These are phyloP conservation scores for Angophora floribunda DNA, from an alignment of 345 rosid species.

Conservation along the genomic window DNA sequence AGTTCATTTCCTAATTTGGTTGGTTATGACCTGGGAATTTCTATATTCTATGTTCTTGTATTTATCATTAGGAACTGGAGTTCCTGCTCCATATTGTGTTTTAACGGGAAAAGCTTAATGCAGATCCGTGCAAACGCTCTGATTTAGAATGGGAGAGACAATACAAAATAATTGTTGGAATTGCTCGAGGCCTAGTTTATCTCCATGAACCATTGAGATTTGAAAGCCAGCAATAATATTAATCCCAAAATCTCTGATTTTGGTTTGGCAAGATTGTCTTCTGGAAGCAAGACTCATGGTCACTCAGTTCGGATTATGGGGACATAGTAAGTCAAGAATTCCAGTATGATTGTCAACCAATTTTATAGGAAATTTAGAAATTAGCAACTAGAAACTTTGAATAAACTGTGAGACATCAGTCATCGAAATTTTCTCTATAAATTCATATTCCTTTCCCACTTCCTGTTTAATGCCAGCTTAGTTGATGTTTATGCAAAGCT, in stretches of 20 bases:
- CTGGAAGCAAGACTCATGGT: constrained; percentile 5
- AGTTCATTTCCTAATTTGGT: not conserved
- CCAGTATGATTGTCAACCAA: not conserved
- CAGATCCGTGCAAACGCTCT: not conserved
- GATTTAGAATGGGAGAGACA: not conserved
- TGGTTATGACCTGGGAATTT: not conserved
- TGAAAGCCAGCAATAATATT: constrained; percentile 15
- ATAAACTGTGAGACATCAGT: not conserved
- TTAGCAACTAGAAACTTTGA: not conserved
- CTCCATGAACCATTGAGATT: constrained; percentile 12
- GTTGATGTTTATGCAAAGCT: not conserved
- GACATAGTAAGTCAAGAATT: constrained; percentile 13
- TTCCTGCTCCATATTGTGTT: not conserved
- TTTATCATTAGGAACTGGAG: not conserved
- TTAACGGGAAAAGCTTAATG: not conserved
- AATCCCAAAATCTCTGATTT: constrained; percentile 17
- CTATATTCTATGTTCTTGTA: not conserved
- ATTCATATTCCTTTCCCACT: not conserved
- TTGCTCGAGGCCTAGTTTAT: constrained; percentile 8
- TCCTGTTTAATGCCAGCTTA: not conserved
- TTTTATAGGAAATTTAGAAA: no score
- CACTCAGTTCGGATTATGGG: constrained; percentile 9
- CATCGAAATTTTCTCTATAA: not conserved
- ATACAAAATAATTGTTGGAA: constrained; percentile 3
- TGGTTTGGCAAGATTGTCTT: constrained; percentile 13